Evolutionary conservation across 164 flowering plant genomes (phyloP), one percentile per base, ranked within the genome.

Genomic region (Aristolochia contorta): DNA sequence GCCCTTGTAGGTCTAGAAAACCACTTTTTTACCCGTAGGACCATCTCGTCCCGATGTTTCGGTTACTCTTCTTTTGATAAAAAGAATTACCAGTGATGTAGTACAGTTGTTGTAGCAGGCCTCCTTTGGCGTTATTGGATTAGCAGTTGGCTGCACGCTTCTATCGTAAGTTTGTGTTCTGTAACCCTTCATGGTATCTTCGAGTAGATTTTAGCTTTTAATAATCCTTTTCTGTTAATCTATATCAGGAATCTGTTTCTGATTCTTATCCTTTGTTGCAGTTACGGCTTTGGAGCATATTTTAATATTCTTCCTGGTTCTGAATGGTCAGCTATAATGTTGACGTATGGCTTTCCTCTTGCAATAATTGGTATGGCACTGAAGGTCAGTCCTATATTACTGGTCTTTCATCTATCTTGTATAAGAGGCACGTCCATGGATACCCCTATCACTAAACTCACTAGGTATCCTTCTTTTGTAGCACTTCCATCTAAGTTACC

Each of bases 351-450:
- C 30, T 93, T 89, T 74, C 98, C 98, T 62, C 96, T 90, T 60
- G 94, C 98, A 12, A 82, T 93, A 33, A 93, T 90, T 65, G 99
- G 99, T 55, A 90, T 93, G 97, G 97, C 97, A 68, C 83, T 93
- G 56, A 83, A 93, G 99, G 97, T 93, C 16, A 14, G 56, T 53
- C 7, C 43, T 1, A 7, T 8, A 37, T 37, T 37, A 32, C 4
- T 32, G 33, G 33, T 32, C 33, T 32, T 32, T 32, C 3, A 32
- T 32, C 7, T 7, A 7, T 3, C 7, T 32, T 3, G 3, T 32
- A 32, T 3, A 3, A 32, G 33, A 3, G 33, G 7, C 33, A 32
- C 33, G 33, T 3, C 7, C 7, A 32, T 32, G 33, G 33, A 32
- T 32, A 3, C 4, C 33, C 33, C 33, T 7, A 32, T 32, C 33